Percentiles rank a stretch among this genome's conserved stretches.
These are phyloP conservation scores for Annulohypoxylon truncatum DNA, from an alignment of 2,329 filamentous ascomycete species.

Conservation along the genomic window DNA sequence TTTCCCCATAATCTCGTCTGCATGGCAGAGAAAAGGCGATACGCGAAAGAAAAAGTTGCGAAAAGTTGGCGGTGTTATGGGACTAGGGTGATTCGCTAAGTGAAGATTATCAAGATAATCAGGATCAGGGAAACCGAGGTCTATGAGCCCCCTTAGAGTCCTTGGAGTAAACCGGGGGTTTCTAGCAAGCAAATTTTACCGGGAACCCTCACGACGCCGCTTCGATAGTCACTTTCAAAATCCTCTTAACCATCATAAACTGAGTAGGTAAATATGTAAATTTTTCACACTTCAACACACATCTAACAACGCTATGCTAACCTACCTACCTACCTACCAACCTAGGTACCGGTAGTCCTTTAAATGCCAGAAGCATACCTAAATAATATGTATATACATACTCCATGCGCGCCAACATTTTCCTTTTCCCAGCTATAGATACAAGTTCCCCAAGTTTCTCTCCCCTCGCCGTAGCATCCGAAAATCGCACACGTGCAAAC, in stretches of 20 bases:
- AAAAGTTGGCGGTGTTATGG: neutral
- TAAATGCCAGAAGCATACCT: neutral
- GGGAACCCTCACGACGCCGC: neutral
- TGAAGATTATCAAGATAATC: neutral
- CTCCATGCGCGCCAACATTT: neutral
- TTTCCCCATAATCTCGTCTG: neutral
- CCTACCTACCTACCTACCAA: neutral
- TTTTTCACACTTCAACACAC: neutral
- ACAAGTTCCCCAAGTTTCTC: too few relatives aligned
- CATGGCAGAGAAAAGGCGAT: too few relatives aligned
- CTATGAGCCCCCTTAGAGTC: too few relatives aligned
- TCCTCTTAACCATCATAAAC: neutral
- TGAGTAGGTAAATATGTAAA: neutral
- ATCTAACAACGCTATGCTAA: neutral
- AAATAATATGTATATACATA: neutral
- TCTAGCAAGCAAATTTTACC: neutral
- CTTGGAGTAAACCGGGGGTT: neutral
- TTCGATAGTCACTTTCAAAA: neutral
- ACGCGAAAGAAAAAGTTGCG: neutral
- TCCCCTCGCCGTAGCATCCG: neutral
- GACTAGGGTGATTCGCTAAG: neutral
- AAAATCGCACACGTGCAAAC: slow-evolving; percentile 3
- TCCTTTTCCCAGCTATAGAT: slow-evolving; percentile 6
- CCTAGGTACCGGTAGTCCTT: neutral
- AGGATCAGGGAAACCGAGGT: neutral